These are phyloP conservation scores for Pseudonitzschia delicatissima DNA, from an alignment of 108 stramenopile species.

Conservation along the genomic window DNA sequence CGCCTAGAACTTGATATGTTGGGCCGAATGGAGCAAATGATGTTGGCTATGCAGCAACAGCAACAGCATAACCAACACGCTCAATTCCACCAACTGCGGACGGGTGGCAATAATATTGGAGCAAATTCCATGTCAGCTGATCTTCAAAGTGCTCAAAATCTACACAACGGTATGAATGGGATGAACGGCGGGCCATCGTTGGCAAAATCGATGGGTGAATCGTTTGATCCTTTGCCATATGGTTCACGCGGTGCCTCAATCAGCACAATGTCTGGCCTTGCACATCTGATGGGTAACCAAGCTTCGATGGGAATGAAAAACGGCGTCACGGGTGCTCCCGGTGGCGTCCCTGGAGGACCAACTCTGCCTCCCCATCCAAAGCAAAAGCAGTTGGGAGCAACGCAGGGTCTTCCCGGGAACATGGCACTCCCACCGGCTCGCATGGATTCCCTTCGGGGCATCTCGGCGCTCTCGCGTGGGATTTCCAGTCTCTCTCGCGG, in stretches of 20 bases:
- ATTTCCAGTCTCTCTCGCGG: slow-evolving; percentile 48
- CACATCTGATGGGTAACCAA: slow-evolving; percentile 10
- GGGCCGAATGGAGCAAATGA: slow-evolving; percentile 64
- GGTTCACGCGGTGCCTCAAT: slow-evolving; percentile 25
- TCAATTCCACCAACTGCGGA: neutral
- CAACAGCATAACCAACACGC: slow-evolving; percentile 24
- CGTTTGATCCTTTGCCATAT: slow-evolving; percentile 35
- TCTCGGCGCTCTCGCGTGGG: slow-evolving; percentile 43
- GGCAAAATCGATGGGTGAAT: neutral
- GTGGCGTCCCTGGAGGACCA: slow-evolving; percentile 20
- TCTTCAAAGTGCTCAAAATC: neutral
- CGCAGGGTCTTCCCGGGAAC: slow-evolving; percentile 29
- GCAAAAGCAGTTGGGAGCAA: slow-evolving; percentile 57
- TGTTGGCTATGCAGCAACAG: slow-evolving; percentile 61
- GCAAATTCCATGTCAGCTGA: neutral
- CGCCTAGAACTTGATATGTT: slow-evolving; percentile 60
- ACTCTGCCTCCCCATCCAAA: slow-evolving; percentile 85
- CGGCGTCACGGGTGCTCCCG: slow-evolving; percentile 3
- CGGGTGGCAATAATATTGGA: neutral
- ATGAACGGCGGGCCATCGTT: neutral
- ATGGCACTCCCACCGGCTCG: slow-evolving; percentile 31
- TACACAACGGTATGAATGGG: neutral
- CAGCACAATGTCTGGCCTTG: slow-evolving; percentile 24
- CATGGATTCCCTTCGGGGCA: slow-evolving; percentile 40
- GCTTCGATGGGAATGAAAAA: slow-evolving; percentile 19